These are phyloP conservation scores for Amoeboaphelidium protococcarum DNA, from an alignment of 371 early-diverging fungal genomes.

Conservation along the genomic window DNA sequence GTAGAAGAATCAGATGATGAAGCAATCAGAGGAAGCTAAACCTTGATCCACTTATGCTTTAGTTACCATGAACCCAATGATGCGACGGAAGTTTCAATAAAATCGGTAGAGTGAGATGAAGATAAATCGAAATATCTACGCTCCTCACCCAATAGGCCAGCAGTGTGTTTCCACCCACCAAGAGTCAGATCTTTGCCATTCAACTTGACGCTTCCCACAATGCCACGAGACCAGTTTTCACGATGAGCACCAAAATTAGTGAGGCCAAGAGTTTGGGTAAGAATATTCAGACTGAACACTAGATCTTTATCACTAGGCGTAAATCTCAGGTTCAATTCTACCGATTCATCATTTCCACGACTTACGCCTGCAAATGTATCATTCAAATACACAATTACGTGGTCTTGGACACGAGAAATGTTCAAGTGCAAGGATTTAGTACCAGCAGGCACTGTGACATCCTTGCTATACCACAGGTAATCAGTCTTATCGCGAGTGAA, in stretches of 20 bases:
- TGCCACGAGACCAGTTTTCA: conserved; percentile 14
- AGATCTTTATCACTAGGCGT: neutral
- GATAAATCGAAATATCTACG: neutral
- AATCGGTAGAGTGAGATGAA: neutral
- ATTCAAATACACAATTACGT: conserved; percentile 1
- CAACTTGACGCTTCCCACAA: conserved; percentile 11
- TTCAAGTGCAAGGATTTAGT: too few species aligned
- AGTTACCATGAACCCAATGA: neutral
- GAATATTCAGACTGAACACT: conserved; percentile 6
- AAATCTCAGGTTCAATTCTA: conserved; percentile 1
- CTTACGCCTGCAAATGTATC: neutral
- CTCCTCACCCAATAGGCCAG: neutral
- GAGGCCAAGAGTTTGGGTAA: conserved; percentile 14
- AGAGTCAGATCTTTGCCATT: conserved; percentile 12
- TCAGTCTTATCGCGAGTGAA: conserved; percentile 17
- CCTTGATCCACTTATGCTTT: conserved; percentile 1
- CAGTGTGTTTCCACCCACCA: conserved; percentile 11
- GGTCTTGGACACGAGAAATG: neutral
- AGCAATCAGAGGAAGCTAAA: neutral
- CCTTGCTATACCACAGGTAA: conserved; percentile 26
- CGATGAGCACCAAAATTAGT: conserved; percentile 10
- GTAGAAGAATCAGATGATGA: neutral
- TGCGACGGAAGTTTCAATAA: neutral
- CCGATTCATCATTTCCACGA: neutral
- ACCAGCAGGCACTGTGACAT: too few species aligned